phyloP scores from a whole-genome alignment of 2,329 filamentous ascomycete genomes.

The Ilyonectria destructans region DNA sequence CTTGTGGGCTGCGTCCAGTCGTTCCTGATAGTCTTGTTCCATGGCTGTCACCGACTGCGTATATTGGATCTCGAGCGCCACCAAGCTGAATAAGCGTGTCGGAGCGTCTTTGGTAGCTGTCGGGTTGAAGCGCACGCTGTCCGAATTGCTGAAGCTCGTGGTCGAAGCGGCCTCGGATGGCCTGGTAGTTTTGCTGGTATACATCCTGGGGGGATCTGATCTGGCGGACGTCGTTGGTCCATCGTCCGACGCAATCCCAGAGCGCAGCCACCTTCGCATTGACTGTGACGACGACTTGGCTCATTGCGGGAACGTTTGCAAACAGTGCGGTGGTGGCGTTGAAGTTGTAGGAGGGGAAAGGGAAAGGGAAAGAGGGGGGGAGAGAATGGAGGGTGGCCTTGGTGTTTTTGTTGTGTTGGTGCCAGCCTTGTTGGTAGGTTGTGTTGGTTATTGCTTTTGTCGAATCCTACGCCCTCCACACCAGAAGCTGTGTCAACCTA shows the following conservation, averaged over 20 bases:
- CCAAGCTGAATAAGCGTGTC: background rate
- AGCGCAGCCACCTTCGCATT: background rate
- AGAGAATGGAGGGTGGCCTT: background rate
- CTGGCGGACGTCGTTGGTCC: background rate
- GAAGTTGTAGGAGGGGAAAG: background rate
- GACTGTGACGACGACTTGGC: background rate
- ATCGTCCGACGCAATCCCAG: background rate
- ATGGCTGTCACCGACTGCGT: background rate
- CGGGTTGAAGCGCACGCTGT: background rate
- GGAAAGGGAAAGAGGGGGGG: background rate
- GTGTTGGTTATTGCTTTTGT: constrained; percentile 3
- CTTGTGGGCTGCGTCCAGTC: background rate
- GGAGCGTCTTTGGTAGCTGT: background rate
- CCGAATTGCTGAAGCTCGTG: constrained; percentile 1
- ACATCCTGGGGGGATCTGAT: background rate
- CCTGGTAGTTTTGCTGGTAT: background rate
- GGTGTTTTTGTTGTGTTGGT: background rate
- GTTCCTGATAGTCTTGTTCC: constrained; percentile 9
- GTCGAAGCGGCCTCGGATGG: constrained; percentile 1
- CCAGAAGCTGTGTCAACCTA: no score
- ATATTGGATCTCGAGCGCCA: constrained; percentile 9
- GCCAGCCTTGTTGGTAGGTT: background rate
- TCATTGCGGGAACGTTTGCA: background rate
- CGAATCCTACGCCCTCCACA: background rate
- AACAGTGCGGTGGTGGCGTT: background rate